Percentiles rank a stretch among this genome's conserved stretches.
phyloP scores from a whole-genome alignment of 1,284 basidiomycete genomes.

The Rhodotorula sp. region DNA sequence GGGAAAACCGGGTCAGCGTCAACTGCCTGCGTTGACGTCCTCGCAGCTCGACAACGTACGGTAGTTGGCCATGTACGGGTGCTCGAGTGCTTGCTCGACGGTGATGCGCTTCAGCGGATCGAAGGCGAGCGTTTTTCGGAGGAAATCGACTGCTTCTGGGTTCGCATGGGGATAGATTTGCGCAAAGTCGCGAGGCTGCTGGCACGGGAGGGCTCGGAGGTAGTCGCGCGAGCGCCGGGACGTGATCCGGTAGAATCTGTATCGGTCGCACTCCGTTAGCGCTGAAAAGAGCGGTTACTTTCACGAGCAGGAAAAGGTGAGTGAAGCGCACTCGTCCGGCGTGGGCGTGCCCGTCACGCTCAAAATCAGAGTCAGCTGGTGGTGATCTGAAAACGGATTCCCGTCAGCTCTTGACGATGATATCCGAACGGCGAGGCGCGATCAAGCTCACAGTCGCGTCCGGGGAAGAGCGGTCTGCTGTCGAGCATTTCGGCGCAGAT shows the following conservation, averaged over 20 bases:
- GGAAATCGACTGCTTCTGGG: slow-evolving; percentile 58
- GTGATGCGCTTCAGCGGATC: slow-evolving; percentile 91
- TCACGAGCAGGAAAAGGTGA: too few species aligned
- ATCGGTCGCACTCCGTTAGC: not conserved
- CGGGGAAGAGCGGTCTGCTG: slow-evolving; percentile 90
- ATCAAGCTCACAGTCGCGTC: slow-evolving; percentile 66
- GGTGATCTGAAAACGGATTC: slow-evolving; percentile 56
- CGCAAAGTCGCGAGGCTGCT: slow-evolving; percentile 73
- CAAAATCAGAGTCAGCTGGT: slow-evolving; percentile 85
- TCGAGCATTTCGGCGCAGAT: slow-evolving; percentile 96
- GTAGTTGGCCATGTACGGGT: slow-evolving; percentile 52
- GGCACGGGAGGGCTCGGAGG: slow-evolving; percentile 75
- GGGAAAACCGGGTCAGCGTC: not conserved
- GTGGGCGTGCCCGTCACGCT: slow-evolving; percentile 91
- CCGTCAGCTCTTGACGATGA: not conserved
- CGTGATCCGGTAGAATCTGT: slow-evolving; percentile 75
- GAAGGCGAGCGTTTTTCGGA: slow-evolving; percentile 50
- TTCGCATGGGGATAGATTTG: slow-evolving; percentile 82
- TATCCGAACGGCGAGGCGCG: not conserved
- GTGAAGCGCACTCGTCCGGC: slow-evolving; percentile 61
- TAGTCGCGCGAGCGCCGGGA: slow-evolving; percentile 82
- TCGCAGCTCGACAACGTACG: not conserved
- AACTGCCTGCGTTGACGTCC: too few species aligned
- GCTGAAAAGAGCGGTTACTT: not conserved
- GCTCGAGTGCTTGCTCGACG: slow-evolving; percentile 83